Evolutionary conservation across 192 early-diverging fungal genomes (phyloP), one percentile per base, ranked within the genome.

Genomic region (Rhizophagus sp.): DNA sequence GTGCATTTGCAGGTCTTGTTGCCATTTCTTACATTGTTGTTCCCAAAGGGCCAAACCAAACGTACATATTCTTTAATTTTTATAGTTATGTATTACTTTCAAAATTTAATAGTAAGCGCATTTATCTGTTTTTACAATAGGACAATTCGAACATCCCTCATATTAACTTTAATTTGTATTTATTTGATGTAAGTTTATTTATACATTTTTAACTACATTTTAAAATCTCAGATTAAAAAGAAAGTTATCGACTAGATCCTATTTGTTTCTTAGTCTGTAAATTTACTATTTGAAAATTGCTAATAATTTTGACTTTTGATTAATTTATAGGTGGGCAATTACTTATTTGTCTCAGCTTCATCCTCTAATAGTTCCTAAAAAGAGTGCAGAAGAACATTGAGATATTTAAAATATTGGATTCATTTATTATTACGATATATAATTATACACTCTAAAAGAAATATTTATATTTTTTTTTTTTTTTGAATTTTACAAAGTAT

Each of bases 331-430:
- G 93, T 96, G 95, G 95, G 94, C 92, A 3, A 84, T 96, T 72
- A 94, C 94, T 44, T 96, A 95, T 82, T 83, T 96, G 47, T 92
- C 94, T 19, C 95, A 96, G 87, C 84, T 95, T 15, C 89, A 96
- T 79, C 95, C 95, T 34, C 85, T 96, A 49, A 93, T 96, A 73
- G 84, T 84, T 12, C 95, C 95, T 3, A 91, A 88, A 83, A 87
- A 91, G 30, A 84, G 85, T 49, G 88, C 27, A 17, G 33, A 13
- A 4, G 33, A 33, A 33, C 27, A 67, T 34, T 27, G 33, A 67
- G 65, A 34, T 34, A n/a, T 64, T 67, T 41, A 41, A 67, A 30
- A 33, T 67, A 57, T 57, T 5, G 17, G 17, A 6, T 57, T 47
- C 44, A 47, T 47, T 47, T 47, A 47, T 47, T 44, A 44, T 44